Evolutionary conservation across 2,329 filamentous ascomycete genomes (phyloP).

Genomic region (Sclerotinia borealis): DNA sequence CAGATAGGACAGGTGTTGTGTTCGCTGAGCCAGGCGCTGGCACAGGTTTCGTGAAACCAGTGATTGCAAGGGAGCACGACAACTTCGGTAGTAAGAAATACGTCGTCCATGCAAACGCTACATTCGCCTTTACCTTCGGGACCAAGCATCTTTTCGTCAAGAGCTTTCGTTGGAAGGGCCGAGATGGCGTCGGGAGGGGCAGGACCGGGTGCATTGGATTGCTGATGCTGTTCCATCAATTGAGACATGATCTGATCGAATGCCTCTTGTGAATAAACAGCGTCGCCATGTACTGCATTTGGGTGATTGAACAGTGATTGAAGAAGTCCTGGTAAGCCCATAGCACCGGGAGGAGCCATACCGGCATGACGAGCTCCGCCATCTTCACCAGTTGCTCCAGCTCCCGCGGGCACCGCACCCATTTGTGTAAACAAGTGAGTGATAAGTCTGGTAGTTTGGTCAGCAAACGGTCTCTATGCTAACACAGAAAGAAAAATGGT

Average conservation of each 20-base stretch:
- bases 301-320: conserved; percentile 46
- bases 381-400: conserved; percentile 14
- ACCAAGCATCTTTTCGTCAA: conserved; percentile 64
- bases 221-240: conserved; percentile 77
- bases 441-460: conserved; percentile 28
- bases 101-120: conserved; percentile 89
- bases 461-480: conserved; percentile 25
- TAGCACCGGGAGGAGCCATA: conserved; percentile 34
- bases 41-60: conserved; percentile 86
- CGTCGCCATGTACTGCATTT: conserved; percentile 62
- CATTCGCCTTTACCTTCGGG: conserved; percentile 68
- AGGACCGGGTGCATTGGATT: conserved; percentile 73
- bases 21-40: conserved; percentile 76
- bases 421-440: conserved; percentile 26
- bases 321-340: conserved; percentile 48
- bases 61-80: conserved; percentile 80
- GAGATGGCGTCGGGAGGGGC: conserved; percentile 71
- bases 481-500: conserved; percentile 20
- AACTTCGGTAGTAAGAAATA: conserved; percentile 66
- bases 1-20: conserved; percentile 92
- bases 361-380: conserved; percentile 26
- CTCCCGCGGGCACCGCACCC: background rate
- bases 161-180: conserved; percentile 62
- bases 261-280: conserved; percentile 84
- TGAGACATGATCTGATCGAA: conserved; percentile 82